Evolutionary conservation across 2,329 filamentous ascomycete species (phyloP).

Genomic region (Colletotrichum tropicicola): DNA sequence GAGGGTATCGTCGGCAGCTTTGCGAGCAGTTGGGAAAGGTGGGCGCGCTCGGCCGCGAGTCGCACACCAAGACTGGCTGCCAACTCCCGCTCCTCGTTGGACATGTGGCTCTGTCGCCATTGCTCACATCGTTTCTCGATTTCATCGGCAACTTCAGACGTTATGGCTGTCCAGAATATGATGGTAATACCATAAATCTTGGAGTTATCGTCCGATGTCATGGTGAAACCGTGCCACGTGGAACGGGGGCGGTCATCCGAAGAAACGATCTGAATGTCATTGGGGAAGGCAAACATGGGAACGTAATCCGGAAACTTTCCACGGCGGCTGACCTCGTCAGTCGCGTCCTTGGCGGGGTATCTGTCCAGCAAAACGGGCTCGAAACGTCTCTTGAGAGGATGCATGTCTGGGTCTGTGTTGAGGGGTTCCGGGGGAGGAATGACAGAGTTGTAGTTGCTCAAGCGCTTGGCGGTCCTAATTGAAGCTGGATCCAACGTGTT

Average conservation of each 20-base stretch:
- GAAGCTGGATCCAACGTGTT: slow-evolving; percentile 53
- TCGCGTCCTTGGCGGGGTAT: slow-evolving; percentile 85
- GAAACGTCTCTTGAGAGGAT: slow-evolving; percentile 91
- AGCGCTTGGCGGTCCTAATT: slow-evolving; percentile 81
- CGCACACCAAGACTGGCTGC: slow-evolving; percentile 91
- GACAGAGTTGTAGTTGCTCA: slow-evolving; percentile 98
- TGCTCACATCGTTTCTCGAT: slow-evolving; percentile 84
- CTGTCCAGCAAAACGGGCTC: slow-evolving; percentile 96
- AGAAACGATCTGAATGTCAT: slow-evolving; percentile 96
- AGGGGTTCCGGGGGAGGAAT: slow-evolving; percentile 94
- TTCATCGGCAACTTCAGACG: slow-evolving; percentile 82
- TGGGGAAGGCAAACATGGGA: slow-evolving; percentile 99
- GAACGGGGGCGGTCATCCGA: slow-evolving; percentile 92
- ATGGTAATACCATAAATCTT: slow-evolving; percentile 93
- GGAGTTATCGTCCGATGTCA: slow-evolving; percentile 92
- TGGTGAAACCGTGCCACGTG: slow-evolving; percentile 99
- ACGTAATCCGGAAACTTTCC: slow-evolving; percentile 96
- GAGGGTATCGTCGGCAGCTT: slow-evolving; percentile 83
- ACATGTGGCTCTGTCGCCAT: slow-evolving; percentile 89
- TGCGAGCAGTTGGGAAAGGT: slow-evolving; percentile 87
- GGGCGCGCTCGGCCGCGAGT: slow-evolving; percentile 85
- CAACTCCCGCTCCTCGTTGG: slow-evolving; percentile 87
- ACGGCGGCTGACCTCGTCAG: slow-evolving; percentile 81
- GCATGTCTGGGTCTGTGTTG: slow-evolving; percentile 90
- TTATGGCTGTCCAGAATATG: slow-evolving; percentile 91